Percentiles rank a stretch among this genome's conserved stretches.
phyloP scores from a whole-genome alignment of 805 yeast species.

The Monosporozyma aerobia region DNA sequence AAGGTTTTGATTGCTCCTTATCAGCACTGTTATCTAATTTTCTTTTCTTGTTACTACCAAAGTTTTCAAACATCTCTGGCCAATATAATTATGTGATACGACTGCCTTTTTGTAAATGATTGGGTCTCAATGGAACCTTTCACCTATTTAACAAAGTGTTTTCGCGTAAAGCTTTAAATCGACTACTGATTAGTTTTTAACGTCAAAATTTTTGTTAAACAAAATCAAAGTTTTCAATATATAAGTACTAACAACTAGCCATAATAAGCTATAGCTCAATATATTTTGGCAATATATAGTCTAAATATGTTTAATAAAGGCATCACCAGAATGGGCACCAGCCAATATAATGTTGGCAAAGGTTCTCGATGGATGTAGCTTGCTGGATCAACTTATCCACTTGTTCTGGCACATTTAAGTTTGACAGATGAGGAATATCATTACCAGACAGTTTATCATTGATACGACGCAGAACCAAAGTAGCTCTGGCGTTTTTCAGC shows the following conservation, averaged over 20 bases:
- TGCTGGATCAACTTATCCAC: conserved; percentile 91
- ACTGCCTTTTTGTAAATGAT: not conserved
- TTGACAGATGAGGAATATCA: conserved; percentile 67
- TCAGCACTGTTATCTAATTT: conserved; percentile 12
- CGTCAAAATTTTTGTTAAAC: not conserved
- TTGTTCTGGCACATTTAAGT: conserved; percentile 75
- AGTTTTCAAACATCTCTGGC: conserved; percentile 14
- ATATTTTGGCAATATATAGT: not conserved
- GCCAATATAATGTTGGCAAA: conserved; percentile 95
- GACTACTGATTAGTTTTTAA: not conserved
- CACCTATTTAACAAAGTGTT: not conserved
- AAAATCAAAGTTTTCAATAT: not conserved
- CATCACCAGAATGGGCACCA: conserved; percentile 97
- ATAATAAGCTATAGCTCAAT: not conserved
- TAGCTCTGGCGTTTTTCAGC: conserved; percentile 81
- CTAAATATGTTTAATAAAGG: not conserved
- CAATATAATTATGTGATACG: not conserved
- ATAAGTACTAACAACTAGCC: not conserved
- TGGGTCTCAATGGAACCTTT: not conserved
- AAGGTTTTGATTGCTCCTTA: conserved; percentile 42
- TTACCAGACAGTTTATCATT: conserved; percentile 90
- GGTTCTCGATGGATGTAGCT: conserved; percentile 90
- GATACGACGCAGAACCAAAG: conserved; percentile 78
- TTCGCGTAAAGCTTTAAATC: not conserved
- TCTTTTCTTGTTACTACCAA: conserved; percentile 24